Evolutionary conservation across 2,329 filamentous ascomycete genomes (phyloP).

Genomic region (Huntiella savannae): DNA sequence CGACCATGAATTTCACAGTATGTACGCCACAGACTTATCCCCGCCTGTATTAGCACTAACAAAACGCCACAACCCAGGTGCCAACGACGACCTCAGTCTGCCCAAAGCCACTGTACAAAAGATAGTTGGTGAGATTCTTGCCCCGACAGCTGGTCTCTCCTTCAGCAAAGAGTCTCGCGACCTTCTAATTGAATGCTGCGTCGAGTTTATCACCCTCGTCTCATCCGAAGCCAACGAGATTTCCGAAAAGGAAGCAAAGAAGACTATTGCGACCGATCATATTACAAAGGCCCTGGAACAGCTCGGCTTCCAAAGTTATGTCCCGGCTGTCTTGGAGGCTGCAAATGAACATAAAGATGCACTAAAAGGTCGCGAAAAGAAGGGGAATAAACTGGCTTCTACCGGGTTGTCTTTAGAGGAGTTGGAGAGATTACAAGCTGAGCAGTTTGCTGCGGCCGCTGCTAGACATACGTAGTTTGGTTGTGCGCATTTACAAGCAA

Average conservation of each 20-base stretch:
- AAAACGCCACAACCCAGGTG: too few species aligned
- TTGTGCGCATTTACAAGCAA: too few species aligned
- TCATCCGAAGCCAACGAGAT: constrained; percentile 99
- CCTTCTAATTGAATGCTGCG: constrained; percentile 91
- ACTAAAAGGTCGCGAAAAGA: constrained; percentile 88
- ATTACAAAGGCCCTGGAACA: constrained; percentile 88
- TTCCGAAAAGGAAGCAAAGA: constrained; percentile 95
- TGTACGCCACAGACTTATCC: constrained; percentile 17
- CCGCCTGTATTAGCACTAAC: background rate
- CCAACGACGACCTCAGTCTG: constrained; percentile 42
- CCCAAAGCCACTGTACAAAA: constrained; percentile 55
- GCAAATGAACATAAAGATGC: constrained; percentile 84
- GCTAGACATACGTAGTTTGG: constrained; percentile 12
- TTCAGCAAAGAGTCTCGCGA: constrained; percentile 94
- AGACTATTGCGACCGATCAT: constrained; percentile 96
- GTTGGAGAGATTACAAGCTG: constrained; percentile 70
- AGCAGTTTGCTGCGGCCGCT: constrained; percentile 66
- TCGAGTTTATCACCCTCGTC: constrained; percentile 96
- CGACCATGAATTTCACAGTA: constrained; percentile 46
- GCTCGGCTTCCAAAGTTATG: constrained; percentile 82
- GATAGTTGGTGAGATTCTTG: constrained; percentile 88
- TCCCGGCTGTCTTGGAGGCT: constrained; percentile 69
- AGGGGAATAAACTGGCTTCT: constrained; percentile 90
- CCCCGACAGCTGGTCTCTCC: constrained; percentile 52
- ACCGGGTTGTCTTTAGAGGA: constrained; percentile 86